phyloP scores from a whole-genome alignment of 768 basidiomycete genomes.

The Pilatotrama ljubarskyi region DNA sequence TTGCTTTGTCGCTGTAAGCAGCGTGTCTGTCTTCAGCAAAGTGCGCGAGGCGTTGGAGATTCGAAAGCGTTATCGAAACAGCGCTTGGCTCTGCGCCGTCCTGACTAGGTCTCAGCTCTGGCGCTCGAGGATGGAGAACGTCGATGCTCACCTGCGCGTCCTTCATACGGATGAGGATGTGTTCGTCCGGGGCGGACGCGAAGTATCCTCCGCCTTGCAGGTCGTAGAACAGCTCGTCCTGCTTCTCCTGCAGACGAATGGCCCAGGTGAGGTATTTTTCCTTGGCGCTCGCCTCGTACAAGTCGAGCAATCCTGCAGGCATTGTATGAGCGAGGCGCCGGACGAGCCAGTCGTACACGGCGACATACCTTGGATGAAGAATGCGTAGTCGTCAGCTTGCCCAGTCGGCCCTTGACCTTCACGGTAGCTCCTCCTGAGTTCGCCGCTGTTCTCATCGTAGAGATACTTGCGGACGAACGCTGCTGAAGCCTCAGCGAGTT shows the following conservation, averaged over 20 bases:
- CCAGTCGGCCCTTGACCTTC: conserved; percentile 39
- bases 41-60: conserved; percentile 30
- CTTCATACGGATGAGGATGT: conserved; percentile 41
- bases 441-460: conserved; percentile 24
- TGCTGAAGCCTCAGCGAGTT: conserved; percentile 21
- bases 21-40: conserved; percentile 26
- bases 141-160: conserved; percentile 28
- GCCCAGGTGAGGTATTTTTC: conserved; percentile 37
- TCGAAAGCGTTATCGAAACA: conserved; percentile 29
- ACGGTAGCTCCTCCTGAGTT: conserved; percentile 35
- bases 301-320: conserved; percentile 32
- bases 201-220: conserved; percentile 41
- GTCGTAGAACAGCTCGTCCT: conserved; percentile 43
- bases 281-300: conserved; percentile 40
- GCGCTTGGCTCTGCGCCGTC: conserved; percentile 35
- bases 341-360: neutral
- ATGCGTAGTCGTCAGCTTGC: conserved; percentile 44
- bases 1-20: conserved; percentile 24
- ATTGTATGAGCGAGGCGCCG: neutral
- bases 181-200: conserved; percentile 36
- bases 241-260: conserved; percentile 37
- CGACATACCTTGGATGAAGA: conserved; percentile 34
- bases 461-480: conserved; percentile 21
- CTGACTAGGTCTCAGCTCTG: conserved; percentile 13
- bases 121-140: neutral